Base-by-base conservation (phyloP, 306 rosid species). In the Purshia tridentata region DNA sequence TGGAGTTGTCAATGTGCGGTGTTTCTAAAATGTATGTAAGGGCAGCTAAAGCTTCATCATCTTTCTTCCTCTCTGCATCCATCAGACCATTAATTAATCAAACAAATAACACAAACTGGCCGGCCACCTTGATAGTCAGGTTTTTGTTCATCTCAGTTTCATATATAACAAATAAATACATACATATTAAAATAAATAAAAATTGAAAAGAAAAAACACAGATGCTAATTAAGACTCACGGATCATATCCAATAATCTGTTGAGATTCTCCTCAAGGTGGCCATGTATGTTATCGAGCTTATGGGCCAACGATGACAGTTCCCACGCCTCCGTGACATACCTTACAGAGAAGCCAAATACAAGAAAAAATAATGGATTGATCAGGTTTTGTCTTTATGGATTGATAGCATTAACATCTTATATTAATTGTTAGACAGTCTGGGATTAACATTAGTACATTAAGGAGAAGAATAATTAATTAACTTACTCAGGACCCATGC, bases 251-350 rank as follows among this genome's bases (percentile, higher is more conserved):
- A 14, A 0, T 44, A 71, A 29, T 42, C 12, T 62, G 11, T 45
- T 4, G 46, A 71, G 66, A 22, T 49, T 71, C 46, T 74, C 78
- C 35, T 39, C 52, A 15, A 93, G 91, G 80, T 88, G 90, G 54
- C 80, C 71, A 59, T 76, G 74, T 50, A 93, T 77, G 68, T 37
- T 84, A 48, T 79, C 82, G 5, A 89, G 82, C 85, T 84, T 89
- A 64, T 89, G 89, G 2, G 86, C 79, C 90, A 88, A 79, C 48
- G 88, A 88, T 0, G 96, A 81, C 45, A 89, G 80, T 66, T 93
- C 97, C 96, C 98, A 93, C 8, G 86, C 41, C 66, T 90, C 94
- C n/a, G 85, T 59, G 49, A 74, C 7, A 12, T 75, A 71, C 81
- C 97, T 89, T 69, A n/a, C n/a, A 73, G 46, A 69, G 37, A 62